These are phyloP conservation scores for Purpureocillium takamizusanense DNA, from an alignment of 2,329 filamentous ascomycete species.

Conservation along the genomic window DNA sequence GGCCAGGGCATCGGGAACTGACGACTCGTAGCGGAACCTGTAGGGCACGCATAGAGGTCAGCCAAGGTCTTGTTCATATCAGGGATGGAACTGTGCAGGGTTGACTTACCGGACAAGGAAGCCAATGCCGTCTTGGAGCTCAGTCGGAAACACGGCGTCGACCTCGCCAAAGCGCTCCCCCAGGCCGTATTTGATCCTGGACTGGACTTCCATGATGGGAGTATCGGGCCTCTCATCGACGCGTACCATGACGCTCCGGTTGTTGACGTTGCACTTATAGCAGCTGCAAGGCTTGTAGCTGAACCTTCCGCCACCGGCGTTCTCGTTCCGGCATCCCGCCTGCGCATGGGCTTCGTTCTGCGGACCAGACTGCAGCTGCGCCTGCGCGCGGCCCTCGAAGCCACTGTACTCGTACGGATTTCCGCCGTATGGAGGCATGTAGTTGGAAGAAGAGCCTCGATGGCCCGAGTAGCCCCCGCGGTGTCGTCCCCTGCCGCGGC, in stretches of 20 bases:
- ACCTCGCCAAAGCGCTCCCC: conserved; percentile 18
- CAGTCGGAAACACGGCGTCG: conserved; percentile 15
- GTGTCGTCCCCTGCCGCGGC: too few species aligned
- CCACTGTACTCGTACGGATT: neutral
- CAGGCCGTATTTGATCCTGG: conserved; percentile 20
- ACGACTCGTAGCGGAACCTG: conserved; percentile 18
- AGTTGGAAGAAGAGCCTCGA: too few species aligned
- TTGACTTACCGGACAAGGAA: conserved; percentile 20
- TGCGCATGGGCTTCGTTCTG: neutral
- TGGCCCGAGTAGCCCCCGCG: too few species aligned
- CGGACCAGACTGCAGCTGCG: neutral
- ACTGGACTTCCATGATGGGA: conserved; percentile 12
- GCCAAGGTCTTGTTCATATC: neutral
- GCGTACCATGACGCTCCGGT: conserved; percentile 20
- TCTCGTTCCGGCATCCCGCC: conserved; percentile 13
- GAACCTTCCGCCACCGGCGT: conserved; percentile 1
- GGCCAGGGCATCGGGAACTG: conserved; percentile 15
- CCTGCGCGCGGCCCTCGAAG: neutral
- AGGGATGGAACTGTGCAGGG: too few species aligned
- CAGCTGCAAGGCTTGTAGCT: conserved; percentile 22
- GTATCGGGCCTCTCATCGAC: conserved; percentile 6
- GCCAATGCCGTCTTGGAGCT: conserved; percentile 2
- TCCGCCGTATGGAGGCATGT: neutral
- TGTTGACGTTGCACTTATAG: conserved; percentile 15
- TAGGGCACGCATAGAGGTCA: neutral